Evolutionary conservation across 805 yeast genomes (phyloP), one percentile per base, ranked within the genome.

Genomic region (Pichia gijzeniarum): DNA sequence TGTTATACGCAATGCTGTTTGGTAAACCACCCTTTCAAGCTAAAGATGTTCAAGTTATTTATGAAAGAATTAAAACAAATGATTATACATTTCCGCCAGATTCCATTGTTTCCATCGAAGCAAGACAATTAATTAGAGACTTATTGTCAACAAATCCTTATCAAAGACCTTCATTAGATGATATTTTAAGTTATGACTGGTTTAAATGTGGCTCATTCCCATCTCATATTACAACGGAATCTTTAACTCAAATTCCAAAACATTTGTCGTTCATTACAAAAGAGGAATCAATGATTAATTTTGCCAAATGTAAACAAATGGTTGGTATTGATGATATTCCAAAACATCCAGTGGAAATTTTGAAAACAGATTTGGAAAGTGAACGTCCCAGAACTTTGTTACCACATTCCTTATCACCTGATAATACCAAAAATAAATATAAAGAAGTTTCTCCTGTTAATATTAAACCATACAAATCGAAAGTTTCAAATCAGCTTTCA

Each of bases 1-100:
- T 93, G 88, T 74, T 93, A 72, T 93, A 82, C 61, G 97, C 99
- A 8, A 74, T 93, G 66, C 71, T 93, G 41, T 73, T 85, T 48
- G 98, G 98, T 32, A 89, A 88, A 63, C 99, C 99, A 13, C 99
- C 99, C 1, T 93, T 93, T 70, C 99, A 93, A 68, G 87, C 95
- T 32, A 87, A 88, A 60, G 96, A 90, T 62, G 96, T 93, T 38
- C 82, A 88, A 56, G 79, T 83, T 46, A 93, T 93, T 53, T 93
- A 93, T 67, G 95, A 88, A 59, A 77, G 96, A 67, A 93, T 93
- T 62, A 88, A 89, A 64, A 73, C 75, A 47, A 82, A 83, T 48
- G 95, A 88, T 49, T 88, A 80, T 61, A 65, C 67, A 33, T 91
- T 90, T 64, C 99, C 98, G 17, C 70, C 68, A 17, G 73, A 73